Evolutionary conservation across 129 eudicot species (phyloP).

Genomic region (Escallonia herrerae): DNA sequence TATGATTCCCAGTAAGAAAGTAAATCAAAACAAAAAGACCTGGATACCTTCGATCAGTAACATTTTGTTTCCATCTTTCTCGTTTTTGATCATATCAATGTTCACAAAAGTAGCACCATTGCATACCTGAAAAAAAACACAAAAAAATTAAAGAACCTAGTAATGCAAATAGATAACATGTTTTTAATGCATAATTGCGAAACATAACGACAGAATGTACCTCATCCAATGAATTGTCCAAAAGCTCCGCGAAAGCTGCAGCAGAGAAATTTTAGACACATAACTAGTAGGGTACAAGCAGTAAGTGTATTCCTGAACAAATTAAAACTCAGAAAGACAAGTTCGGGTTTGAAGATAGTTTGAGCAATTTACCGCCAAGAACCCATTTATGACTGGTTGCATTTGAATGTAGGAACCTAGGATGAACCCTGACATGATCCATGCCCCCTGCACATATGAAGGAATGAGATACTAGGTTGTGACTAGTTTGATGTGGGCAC

Average conservation of each 20-base stretch:
- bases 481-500: no score
- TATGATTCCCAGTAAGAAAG: background rate
- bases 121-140: slow-evolving; percentile 41
- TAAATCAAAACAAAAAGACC: background rate
- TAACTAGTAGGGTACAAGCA: slow-evolving; percentile 11
- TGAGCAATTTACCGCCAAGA: slow-evolving; percentile 39
- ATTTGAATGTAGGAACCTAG: slow-evolving; percentile 71
- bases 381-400: slow-evolving; percentile 92
- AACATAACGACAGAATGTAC: slow-evolving; percentile 21
- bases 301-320: background rate
- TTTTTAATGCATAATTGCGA: background rate
- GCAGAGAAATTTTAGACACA: background rate
- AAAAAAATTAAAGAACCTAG: background rate
- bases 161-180: background rate
- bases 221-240: slow-evolving; percentile 95
- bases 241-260: slow-evolving; percentile 92
- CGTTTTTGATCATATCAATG: slow-evolving; percentile 73
- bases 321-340: background rate
- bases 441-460: slow-evolving; percentile 37
- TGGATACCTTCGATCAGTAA: slow-evolving; percentile 75
- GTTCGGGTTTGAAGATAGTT: no score
- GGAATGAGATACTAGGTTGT: background rate
- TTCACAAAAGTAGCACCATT: slow-evolving; percentile 82
- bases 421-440: slow-evolving; percentile 76
- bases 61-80: slow-evolving; percentile 86